Evolutionary conservation across 2,329 filamentous ascomycete genomes (phyloP).

Genomic region (Byssothecium circinans): DNA sequence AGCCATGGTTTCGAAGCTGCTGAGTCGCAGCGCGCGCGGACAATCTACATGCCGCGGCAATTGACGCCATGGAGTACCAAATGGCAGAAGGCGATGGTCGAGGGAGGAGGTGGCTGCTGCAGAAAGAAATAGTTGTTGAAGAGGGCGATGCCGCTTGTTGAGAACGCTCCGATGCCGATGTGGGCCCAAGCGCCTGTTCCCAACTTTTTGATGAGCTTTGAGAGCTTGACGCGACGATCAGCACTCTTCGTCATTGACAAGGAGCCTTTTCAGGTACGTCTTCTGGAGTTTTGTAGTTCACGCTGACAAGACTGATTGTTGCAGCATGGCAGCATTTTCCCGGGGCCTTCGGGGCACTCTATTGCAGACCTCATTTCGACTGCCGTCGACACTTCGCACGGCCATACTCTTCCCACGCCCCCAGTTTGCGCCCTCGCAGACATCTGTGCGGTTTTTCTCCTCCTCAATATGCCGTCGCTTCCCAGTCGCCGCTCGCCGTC

Average conservation of each 20-base stretch:
- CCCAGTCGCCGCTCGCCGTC: slow-evolving; percentile 3
- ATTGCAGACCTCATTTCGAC: slow-evolving; percentile 29
- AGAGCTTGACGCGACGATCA: not conserved
- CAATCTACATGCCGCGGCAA: slow-evolving; percentile 65
- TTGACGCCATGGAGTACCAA: slow-evolving; percentile 61
- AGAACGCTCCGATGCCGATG: slow-evolving; percentile 23
- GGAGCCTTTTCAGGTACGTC: not conserved
- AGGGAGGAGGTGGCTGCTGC: slow-evolving; percentile 5
- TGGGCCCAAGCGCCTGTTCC: slow-evolving; percentile 16
- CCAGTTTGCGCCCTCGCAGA: slow-evolving; percentile 21
- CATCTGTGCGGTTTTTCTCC: slow-evolving; percentile 24
- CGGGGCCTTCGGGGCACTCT: slow-evolving; percentile 33
- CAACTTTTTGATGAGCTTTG: slow-evolving; percentile 18
- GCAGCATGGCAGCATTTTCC: slow-evolving; percentile 36
- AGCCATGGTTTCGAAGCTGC: slow-evolving; percentile 55
- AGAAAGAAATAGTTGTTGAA: slow-evolving; percentile 29
- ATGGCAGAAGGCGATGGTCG: slow-evolving; percentile 22
- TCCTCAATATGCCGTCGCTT: slow-evolving; percentile 29
- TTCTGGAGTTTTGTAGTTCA: not conserved
- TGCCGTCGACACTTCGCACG: slow-evolving; percentile 38
- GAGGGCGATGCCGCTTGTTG: slow-evolving; percentile 30
- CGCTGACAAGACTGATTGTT: not conserved
- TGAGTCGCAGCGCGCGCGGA: slow-evolving; percentile 62
- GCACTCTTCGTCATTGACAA: not conserved
- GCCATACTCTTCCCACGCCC: slow-evolving; percentile 30